Evolutionary conservation across 2,329 filamentous ascomycete species (phyloP).

Genomic region (Claviceps quebecensis): DNA sequence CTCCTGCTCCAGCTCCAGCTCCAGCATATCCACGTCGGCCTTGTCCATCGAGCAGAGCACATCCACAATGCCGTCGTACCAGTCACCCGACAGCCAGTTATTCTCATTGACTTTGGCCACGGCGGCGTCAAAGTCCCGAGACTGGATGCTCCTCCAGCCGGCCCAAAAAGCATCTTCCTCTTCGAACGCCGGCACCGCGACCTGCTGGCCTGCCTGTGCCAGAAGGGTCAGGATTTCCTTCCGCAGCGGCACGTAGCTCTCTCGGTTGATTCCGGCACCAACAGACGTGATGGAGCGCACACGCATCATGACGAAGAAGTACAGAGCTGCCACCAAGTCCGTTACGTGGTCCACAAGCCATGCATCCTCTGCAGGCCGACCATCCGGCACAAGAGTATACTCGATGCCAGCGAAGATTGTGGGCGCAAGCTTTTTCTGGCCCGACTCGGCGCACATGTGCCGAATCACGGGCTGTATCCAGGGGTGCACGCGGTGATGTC

Average conservation of each 20-base stretch:
- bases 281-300: constrained; percentile 27
- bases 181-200: constrained; percentile 22
- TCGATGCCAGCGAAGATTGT: constrained; percentile 65
- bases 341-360: constrained; percentile 36
- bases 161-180: constrained; percentile 35
- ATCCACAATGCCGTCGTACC: constrained; percentile 47
- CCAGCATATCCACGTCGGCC: constrained; percentile 21
- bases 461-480: constrained; percentile 62
- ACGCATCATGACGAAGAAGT: constrained; percentile 43
- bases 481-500: constrained; percentile 31
- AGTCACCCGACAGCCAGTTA: constrained; percentile 47
- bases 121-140: constrained; percentile 47
- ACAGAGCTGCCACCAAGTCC: constrained; percentile 44
- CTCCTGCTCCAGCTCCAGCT: constrained; percentile 16
- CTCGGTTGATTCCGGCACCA: constrained; percentile 24
- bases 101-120: constrained; percentile 42
- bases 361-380: constrained; percentile 30
- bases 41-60: constrained; percentile 25
- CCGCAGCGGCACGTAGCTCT: constrained; percentile 30
- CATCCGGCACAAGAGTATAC: constrained; percentile 31
- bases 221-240: constrained; percentile 33
- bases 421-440: constrained; percentile 47
- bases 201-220: constrained; percentile 25
- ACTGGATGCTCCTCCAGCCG: constrained; percentile 34
- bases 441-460: constrained; percentile 45